Evolutionary conservation across 495 filamentous ascomycete genomes (phyloP).

Genomic region (Mycothermus thermophilus): DNA sequence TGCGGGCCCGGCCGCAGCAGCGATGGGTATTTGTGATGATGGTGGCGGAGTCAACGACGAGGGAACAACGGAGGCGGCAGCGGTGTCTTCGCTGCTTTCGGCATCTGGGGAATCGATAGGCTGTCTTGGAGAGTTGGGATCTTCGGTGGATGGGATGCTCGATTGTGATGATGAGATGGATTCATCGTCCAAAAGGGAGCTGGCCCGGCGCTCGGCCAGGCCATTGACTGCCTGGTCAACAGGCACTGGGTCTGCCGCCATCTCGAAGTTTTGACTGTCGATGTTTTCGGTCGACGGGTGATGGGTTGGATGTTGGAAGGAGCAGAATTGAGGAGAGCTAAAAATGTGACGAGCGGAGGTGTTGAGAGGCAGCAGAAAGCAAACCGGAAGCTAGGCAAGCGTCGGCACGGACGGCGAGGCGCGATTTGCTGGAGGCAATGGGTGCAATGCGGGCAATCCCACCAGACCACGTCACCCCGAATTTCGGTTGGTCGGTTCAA

Average conservation of each 20-base stretch:
- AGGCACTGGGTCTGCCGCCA: constrained; percentile 14
- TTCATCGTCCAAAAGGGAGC: constrained; percentile 25
- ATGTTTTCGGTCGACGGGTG: not conserved
- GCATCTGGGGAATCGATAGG: constrained; percentile 23
- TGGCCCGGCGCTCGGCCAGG: too few species aligned
- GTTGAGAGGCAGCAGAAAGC: not conserved
- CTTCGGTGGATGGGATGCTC: constrained; percentile 33
- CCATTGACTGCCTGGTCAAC: constrained; percentile 16
- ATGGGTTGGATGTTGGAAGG: too few species aligned
- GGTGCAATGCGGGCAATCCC: constrained; percentile 2
- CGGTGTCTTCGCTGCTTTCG: constrained; percentile 27
- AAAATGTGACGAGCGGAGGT: not conserved
- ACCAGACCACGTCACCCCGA: constrained; percentile 9
- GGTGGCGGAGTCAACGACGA: constrained; percentile 60
- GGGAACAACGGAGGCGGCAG: constrained; percentile 24
- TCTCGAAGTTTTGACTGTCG: not conserved
- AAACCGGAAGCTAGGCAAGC: too few species aligned
- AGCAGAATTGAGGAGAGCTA: too few species aligned
- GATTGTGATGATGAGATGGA: constrained; percentile 23
- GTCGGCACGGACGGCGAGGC: too few species aligned
- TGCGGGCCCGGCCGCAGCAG: constrained; percentile 15
- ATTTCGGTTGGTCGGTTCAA: not conserved
- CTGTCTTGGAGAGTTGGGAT: constrained; percentile 27
- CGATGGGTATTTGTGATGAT: constrained; percentile 48
- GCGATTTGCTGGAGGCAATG: too few species aligned